phyloP scores from a whole-genome alignment of 805 yeast genomes.

The Isabelozyma rhagii region DNA sequence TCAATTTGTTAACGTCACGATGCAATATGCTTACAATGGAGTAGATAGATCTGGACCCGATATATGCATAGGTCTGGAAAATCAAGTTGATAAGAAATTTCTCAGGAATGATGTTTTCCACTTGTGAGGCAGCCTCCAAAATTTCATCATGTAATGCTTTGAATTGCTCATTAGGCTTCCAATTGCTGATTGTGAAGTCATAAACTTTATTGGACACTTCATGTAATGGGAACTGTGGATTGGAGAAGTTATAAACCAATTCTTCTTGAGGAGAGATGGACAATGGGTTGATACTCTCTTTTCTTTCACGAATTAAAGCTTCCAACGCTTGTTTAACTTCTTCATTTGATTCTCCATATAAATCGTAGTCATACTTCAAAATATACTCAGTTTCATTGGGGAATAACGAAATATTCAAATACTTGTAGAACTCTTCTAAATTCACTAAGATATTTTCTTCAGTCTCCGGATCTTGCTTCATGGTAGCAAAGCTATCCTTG shows the following conservation, averaged over 20 bases:
- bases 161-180: conserved; percentile 37
- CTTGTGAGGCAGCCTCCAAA: conserved; percentile 10
- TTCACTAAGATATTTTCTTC: conserved; percentile 25
- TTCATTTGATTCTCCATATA: conserved; percentile 29
- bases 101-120: conserved; percentile 15
- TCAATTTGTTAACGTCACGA: conserved; percentile 39
- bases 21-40: conserved; percentile 40
- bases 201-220: conserved; percentile 36
- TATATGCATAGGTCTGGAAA: conserved; percentile 69
- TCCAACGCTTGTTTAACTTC: conserved; percentile 22
- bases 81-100: conserved; percentile 55
- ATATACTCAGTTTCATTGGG: conserved; percentile 25
- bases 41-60: conserved; percentile 83
- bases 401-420: conserved; percentile 34
- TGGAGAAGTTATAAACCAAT: conserved; percentile 32
- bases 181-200: conserved; percentile 38
- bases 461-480: conserved; percentile 30
- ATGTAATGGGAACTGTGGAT: conserved; percentile 34
- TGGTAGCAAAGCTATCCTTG: conserved; percentile 55
- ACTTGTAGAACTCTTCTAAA: conserved; percentile 37
- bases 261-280: conserved; percentile 36
- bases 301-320: conserved; percentile 22
- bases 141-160: conserved; percentile 30
- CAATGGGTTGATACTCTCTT: conserved; percentile 7
- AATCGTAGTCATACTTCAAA: conserved; percentile 30